Evolutionary conservation across 768 basidiomycete species (phyloP), one percentile per base, ranked within the genome.

Genomic region (Phanerochaete sordida): DNA sequence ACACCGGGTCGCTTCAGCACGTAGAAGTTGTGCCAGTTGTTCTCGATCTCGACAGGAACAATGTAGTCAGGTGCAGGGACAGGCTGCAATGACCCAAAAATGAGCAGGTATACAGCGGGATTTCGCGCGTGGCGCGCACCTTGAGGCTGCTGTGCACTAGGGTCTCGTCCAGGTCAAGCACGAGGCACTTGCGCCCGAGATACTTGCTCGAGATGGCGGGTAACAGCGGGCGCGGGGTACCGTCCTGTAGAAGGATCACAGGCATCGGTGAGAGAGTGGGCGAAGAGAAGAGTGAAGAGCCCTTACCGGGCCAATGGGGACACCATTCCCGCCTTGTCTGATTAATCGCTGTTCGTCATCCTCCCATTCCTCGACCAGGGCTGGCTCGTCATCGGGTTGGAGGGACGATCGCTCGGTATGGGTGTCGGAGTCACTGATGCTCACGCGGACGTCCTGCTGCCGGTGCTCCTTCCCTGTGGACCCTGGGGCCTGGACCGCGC

Each of bases 1-100:
- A 99, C 97, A 7, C 97, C 97, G 9, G 97, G 97, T 49, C 97
- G 90, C 74, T 98, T 98, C 71, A 98, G 90, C 48, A 98, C 96
- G 75, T 99, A 98, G 66, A 98, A 95, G 68, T 98, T 97, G 73
- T 99, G 97, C 84, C 90, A 92, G 70, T 96, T 91, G 63, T 91
- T 94, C 72, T 99, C 97, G 62, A 99, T 99, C 75, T 98, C 97
- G 28, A 99, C 97, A 1, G 97, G 97, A 1, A 99, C 96, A 65
- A 98, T 91, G 74, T 93, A 99, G 76, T 99, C 96, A 30, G 96
- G 68, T 30, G 66, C 63, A 44, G 65, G 59, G 2, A 70, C 95
- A 64, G 93, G 89, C 66, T 84, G 81, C 48, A 28, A 95, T 56
- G 93, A 90, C 92, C 96, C 69, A 9, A 61, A n/a, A 3, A 19